These are phyloP conservation scores for Fusarium sp. DNA, from an alignment of 2,329 filamentous ascomycete species.

Conservation along the genomic window DNA sequence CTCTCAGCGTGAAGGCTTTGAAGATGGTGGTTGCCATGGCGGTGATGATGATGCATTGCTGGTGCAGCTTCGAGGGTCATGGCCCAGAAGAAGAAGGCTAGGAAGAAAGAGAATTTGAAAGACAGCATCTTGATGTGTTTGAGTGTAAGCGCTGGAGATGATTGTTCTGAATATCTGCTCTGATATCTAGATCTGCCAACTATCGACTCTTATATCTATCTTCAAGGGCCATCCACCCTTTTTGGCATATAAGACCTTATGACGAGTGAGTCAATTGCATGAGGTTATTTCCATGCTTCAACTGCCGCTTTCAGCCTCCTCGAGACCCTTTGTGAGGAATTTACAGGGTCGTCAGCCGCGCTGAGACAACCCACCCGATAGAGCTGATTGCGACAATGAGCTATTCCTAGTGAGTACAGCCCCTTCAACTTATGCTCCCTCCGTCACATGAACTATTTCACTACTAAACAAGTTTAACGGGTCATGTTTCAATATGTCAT, in stretches of 20 bases:
- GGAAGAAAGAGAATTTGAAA: conserved; percentile 29
- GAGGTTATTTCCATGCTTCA: conserved; percentile 5
- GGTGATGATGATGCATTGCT: conserved; percentile 38
- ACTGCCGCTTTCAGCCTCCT: conserved; percentile 24
- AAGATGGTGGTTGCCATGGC: conserved; percentile 33
- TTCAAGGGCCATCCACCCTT: conserved; percentile 21
- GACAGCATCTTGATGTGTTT: conserved; percentile 31
- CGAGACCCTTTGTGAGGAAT: conserved; percentile 20
- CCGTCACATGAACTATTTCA: conserved; percentile 11
- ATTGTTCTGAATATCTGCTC: conserved; percentile 17
- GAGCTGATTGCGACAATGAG: conserved; percentile 24
- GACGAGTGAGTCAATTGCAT: conserved; percentile 16
- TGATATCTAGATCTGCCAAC: background rate
- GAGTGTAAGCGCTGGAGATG: background rate
- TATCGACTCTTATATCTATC: conserved; percentile 31
- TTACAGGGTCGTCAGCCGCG: conserved; percentile 24
- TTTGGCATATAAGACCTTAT: conserved; percentile 26
- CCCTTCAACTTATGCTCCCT: conserved; percentile 33
- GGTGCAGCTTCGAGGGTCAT: conserved; percentile 44
- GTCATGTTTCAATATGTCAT: conserved; percentile 17
- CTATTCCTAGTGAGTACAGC: conserved; percentile 32
- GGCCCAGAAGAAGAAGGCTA: conserved; percentile 40
- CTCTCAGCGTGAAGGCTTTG: conserved; percentile 45
- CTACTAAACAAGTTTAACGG: background rate
- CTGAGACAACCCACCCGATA: conserved; percentile 32